These are phyloP conservation scores for Saccharomyces hybrid DNA, from an alignment of 1,139 yeast species.

Conservation along the genomic window DNA sequence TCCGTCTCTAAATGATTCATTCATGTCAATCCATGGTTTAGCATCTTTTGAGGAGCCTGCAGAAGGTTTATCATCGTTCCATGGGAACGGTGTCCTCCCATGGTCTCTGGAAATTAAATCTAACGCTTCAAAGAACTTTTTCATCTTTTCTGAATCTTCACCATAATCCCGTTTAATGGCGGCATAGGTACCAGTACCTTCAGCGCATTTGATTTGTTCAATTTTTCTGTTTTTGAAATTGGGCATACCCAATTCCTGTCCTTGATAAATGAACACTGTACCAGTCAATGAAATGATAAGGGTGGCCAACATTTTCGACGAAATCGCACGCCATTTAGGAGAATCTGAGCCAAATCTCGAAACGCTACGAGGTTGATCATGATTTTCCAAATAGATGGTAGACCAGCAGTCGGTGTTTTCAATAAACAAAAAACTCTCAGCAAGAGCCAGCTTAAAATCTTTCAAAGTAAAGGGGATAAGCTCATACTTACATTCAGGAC, in stretches of 20 bases:
- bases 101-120: background rate
- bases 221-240: background rate
- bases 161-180: background rate
- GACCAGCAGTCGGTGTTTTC: background rate
- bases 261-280: background rate
- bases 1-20: background rate
- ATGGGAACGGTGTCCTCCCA: background rate
- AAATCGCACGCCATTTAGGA: background rate
- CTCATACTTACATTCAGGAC: background rate
- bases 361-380: background rate
- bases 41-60: background rate
- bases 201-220: background rate
- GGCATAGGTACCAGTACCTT: background rate
- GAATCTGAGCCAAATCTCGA: background rate
- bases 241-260: background rate
- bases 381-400: background rate
- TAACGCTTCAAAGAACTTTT: background rate
- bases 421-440: background rate
- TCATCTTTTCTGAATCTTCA: background rate
- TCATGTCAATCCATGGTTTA: background rate
- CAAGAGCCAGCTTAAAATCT: background rate
- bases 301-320: background rate
- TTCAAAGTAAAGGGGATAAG: background rate
- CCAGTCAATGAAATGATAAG: background rate
- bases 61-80: background rate